Conservation (phyloP, 73 alveolate genomes). For the Paramecium pentaurelia region DNA sequence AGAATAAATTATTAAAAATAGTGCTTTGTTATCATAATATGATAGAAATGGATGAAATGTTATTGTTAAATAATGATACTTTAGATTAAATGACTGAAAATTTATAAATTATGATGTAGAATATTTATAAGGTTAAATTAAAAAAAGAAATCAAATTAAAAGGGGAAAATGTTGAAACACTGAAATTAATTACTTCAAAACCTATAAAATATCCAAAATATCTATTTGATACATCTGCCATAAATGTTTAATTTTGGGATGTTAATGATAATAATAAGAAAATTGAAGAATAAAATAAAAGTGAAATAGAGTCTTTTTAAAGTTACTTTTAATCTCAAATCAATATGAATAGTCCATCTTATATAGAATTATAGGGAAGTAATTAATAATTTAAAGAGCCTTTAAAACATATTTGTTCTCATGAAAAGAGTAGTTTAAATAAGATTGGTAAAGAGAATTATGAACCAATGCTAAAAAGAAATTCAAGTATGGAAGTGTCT, state of each 20-base stretch:
- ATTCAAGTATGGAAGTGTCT: not conserved
- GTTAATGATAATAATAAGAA: not conserved
- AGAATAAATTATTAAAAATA: not conserved
- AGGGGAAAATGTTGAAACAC: not conserved
- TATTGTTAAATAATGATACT: not conserved
- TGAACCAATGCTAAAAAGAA: not conserved
- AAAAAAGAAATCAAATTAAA: not conserved
- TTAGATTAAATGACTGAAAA: not conserved
- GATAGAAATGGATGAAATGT: conserved; percentile 26
- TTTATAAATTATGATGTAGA: not conserved
- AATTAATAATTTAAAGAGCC: not conserved
- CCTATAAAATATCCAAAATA: conserved; percentile 9
- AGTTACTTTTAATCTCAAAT: not conserved
- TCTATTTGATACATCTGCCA: conserved; percentile 35
- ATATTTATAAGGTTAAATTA: not conserved
- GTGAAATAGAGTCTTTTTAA: conserved; percentile 2
- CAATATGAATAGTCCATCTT: not conserved
- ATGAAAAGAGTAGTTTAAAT: not conserved
- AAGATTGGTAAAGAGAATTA: not conserved
- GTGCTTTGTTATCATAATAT: not conserved
- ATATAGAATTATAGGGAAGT: not conserved
- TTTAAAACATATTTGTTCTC: conserved; percentile 22
- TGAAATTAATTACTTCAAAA: not conserved
- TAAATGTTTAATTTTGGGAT: not conserved
- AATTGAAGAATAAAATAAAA: not conserved